Evolutionary conservation across 257 asterid genomes (phyloP).

Genomic region (Mentha longifolia): DNA sequence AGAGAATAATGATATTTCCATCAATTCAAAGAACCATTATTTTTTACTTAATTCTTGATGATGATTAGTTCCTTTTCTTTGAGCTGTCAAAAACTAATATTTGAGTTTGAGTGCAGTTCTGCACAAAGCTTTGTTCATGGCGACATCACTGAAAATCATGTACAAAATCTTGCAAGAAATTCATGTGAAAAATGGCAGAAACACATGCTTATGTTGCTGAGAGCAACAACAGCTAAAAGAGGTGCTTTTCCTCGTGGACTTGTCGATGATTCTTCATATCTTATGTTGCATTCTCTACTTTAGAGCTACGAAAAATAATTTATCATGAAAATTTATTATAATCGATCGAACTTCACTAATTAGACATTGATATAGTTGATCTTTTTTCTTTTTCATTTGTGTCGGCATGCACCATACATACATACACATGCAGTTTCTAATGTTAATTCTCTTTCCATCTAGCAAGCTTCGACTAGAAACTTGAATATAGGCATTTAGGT

Average conservation of each 20-base stretch:
- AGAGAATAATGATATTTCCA: neutral
- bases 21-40: neutral
- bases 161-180: neutral
- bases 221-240: neutral
- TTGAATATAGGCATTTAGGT: no score
- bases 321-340: no score
- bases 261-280: neutral
- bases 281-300: neutral
- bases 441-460: no score
- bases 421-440: no score
- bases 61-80: neutral
- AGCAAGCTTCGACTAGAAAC: no score
- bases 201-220: neutral
- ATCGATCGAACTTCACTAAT: no score
- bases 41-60: neutral
- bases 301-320: neutral
- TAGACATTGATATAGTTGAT: no score
- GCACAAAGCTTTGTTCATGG: neutral
- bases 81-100: neutral
- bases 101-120: neutral
- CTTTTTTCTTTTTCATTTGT: no score
- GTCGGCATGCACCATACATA: no score
- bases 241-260: neutral
- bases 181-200: conserved; percentile 6
- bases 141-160: neutral